Conservation (phyloP, 2,329 filamentous ascomycete genomes). For the Fusarium pininemorale region DNA sequence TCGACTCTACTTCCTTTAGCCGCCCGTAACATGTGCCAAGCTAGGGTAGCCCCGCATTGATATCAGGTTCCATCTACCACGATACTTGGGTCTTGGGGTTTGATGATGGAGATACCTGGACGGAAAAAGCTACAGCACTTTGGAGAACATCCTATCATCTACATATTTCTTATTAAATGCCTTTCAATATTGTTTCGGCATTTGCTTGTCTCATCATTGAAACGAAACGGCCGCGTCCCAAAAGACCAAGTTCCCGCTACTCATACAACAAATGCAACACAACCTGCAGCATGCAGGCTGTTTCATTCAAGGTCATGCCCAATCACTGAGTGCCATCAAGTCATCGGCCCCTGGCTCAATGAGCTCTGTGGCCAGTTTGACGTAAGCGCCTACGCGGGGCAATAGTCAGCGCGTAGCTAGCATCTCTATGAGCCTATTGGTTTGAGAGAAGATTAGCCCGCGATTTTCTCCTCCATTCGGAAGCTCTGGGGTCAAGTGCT, state of each 20-base stretch:
- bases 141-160: neutral
- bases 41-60: constrained; percentile 29
- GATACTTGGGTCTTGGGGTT: constrained; percentile 6
- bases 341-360: constrained; percentile 2
- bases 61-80: constrained; percentile 10
- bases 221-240: constrained; percentile 5
- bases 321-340: constrained; percentile 20
- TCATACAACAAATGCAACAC: neutral
- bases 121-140: neutral
- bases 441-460: constrained; percentile 18
- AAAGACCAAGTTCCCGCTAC: constrained; percentile 23
- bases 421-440: constrained; percentile 20
- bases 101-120: neutral
- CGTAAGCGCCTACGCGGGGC: constrained; percentile 32
- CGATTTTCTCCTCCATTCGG: constrained; percentile 16
- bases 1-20: constrained; percentile 27
- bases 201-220: neutral
- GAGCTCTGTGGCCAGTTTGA: constrained; percentile 7
- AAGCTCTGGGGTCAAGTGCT: constrained; percentile 6
- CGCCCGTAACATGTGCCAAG: constrained; percentile 34
- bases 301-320: constrained; percentile 2
- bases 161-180: neutral
- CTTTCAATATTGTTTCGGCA: neutral
- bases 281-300: neutral
- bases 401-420: constrained; percentile 19